A percentile compares a stretch with the other conserved stretches of the same genome.
phyloP scores from a whole-genome alignment of 2,329 filamentous ascomycete genomes.

The Pseudogymnoascus sp. region DNA sequence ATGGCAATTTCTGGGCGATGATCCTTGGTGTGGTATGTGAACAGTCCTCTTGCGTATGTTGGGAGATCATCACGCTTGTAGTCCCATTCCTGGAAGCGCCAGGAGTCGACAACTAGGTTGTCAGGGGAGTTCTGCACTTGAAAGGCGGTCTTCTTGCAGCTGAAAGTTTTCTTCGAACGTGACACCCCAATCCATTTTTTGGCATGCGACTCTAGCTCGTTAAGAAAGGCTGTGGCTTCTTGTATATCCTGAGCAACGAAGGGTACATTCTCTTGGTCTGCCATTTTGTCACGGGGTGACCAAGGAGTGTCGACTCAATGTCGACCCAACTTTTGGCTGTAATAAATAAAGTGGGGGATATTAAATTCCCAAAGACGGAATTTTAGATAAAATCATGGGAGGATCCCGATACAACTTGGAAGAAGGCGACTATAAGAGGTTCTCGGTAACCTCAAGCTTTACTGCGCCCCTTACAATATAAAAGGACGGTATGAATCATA shows the following conservation, averaged over 20 bases:
- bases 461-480: not conserved
- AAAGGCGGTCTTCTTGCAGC: slow-evolving; percentile 75
- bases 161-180: slow-evolving; percentile 53
- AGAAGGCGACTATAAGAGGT: not conserved
- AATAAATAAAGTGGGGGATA: not conserved
- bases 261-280: slow-evolving; percentile 43
- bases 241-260: slow-evolving; percentile 61
- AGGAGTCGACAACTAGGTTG: slow-evolving; percentile 70
- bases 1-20: slow-evolving; percentile 70
- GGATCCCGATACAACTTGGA: not conserved
- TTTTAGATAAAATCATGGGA: not conserved
- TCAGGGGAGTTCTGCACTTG: slow-evolving; percentile 53
- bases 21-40: slow-evolving; percentile 65
- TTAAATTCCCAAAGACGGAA: not conserved
- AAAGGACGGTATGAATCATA: slow-evolving; percentile 4
- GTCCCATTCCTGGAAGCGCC: slow-evolving; percentile 91
- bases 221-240: slow-evolving; percentile 43
- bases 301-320: not conserved
- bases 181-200: slow-evolving; percentile 48
- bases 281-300: slow-evolving; percentile 37
- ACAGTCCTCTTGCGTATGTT: slow-evolving; percentile 87
- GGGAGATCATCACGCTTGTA: slow-evolving; percentile 84
- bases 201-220: slow-evolving; percentile 54
- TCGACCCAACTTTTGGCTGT: not conserved
- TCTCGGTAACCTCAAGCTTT: not conserved